Percentiles rank a stretch among this genome's conserved stretches.
Evolutionary conservation across 1,284 basidiomycete species (phyloP).

Genomic region (Vanrija sp.): DNA sequence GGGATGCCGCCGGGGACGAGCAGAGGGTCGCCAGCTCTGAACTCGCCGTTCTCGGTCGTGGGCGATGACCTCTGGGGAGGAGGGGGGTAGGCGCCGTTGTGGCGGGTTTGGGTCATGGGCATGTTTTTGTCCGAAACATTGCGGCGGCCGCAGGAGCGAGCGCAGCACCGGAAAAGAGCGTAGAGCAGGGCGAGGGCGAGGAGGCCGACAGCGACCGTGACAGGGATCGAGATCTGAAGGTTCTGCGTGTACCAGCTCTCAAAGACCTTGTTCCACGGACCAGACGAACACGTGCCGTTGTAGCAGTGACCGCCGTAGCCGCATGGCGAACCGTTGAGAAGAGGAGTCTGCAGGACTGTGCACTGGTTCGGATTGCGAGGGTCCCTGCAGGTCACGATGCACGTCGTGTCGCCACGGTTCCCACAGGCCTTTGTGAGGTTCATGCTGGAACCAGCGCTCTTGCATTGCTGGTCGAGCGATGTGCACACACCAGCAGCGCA

Average conservation of each 20-base stretch:
- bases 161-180: constrained; percentile 3
- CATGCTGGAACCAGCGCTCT: constrained; percentile 65
- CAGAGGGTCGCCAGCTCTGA: neutral
- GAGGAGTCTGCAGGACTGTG: constrained; percentile 66
- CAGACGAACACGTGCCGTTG: constrained; percentile 63
- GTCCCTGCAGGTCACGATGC: constrained; percentile 76
- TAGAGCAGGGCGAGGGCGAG: constrained; percentile 42
- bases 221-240: constrained; percentile 73
- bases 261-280: constrained; percentile 60
- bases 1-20: neutral
- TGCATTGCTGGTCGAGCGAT: constrained; percentile 72
- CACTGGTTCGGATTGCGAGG: constrained; percentile 62
- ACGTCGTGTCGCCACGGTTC: constrained; percentile 61
- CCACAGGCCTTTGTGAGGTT: constrained; percentile 66
- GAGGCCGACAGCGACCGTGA: constrained; percentile 68
- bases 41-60: neutral
- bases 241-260: constrained; percentile 71
- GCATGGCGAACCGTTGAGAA: constrained; percentile 82
- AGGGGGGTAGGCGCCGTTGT: neutral
- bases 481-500: constrained; percentile 84
- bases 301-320: constrained; percentile 72
- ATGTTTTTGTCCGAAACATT: neutral
- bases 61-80: neutral
- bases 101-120: neutral
- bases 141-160: neutral